phyloP scores from a whole-genome alignment of 1,284 basidiomycete genomes.

The Apiotrichum gamsii region DNA sequence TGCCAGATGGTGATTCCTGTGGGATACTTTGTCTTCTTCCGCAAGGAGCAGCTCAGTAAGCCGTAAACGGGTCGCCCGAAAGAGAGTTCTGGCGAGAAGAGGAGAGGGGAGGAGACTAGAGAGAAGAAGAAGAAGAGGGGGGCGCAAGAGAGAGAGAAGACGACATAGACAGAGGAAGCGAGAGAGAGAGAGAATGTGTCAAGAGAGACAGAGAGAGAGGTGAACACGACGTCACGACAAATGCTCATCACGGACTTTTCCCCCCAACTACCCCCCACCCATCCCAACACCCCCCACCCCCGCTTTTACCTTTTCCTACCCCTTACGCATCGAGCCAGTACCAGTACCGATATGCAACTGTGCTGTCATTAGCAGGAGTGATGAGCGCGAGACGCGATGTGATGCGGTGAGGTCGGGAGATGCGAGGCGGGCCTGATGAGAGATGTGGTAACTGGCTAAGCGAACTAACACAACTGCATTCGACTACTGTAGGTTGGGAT shows the following conservation, averaged over 20 bases:
- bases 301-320: background rate
- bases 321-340: conserved; percentile 1
- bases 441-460: too few relatives aligned
- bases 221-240: background rate
- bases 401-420: too few relatives aligned
- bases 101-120: background rate
- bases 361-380: background rate
- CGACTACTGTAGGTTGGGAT: too few relatives aligned
- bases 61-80: conserved; percentile 30
- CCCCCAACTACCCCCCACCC: too few relatives aligned
- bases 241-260: conserved; percentile 1
- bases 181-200: background rate
- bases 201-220: background rate
- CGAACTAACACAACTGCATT: too few relatives aligned
- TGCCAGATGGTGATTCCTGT: conserved; percentile 66
- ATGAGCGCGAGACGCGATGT: too few relatives aligned
- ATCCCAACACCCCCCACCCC: too few relatives aligned
- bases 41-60: conserved; percentile 47
- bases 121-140: background rate
- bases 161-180: background rate
- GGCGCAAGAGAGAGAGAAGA: background rate
- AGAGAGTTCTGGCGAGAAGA: background rate
- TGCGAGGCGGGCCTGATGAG: too few relatives aligned
- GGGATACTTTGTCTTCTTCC: conserved; percentile 87
- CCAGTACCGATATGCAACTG: conserved; percentile 1